Conservation (phyloP, 2,329 filamentous ascomycete species). For the Ophiocordyceps camponoti-leonardi region DNA sequence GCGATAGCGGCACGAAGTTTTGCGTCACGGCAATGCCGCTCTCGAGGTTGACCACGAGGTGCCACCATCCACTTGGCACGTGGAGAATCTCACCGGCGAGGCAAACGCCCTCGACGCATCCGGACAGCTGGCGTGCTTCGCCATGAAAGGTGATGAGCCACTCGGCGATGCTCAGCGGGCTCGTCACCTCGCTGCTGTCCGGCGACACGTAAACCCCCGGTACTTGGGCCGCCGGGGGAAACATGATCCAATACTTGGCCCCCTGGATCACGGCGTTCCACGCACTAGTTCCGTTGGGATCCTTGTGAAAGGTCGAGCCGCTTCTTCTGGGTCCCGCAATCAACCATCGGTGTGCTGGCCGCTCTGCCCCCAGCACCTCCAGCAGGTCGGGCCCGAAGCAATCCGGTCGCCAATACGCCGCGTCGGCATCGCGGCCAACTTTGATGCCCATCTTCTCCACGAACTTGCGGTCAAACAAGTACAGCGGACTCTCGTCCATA, state of each 20-base stretch:
- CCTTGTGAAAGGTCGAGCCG: constrained; percentile 89
- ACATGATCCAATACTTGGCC: constrained; percentile 98
- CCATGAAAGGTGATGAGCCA: constrained; percentile 84
- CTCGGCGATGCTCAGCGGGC: constrained; percentile 88
- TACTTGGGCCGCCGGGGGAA: constrained; percentile 60
- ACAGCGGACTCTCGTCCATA: constrained; percentile 74
- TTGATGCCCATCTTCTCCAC: constrained; percentile 67
- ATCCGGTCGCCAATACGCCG: constrained; percentile 59
- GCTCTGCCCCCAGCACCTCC: constrained; percentile 54
- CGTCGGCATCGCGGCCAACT: constrained; percentile 32
- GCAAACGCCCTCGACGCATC: constrained; percentile 77
- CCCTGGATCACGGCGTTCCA: constrained; percentile 91
- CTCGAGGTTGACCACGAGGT: constrained; percentile 81
- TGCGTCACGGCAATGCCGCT: constrained; percentile 79
- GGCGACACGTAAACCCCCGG: constrained; percentile 81
- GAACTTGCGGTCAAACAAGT: constrained; percentile 80
- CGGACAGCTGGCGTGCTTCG: constrained; percentile 57
- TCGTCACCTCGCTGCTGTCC: constrained; percentile 86
- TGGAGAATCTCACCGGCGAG: constrained; percentile 71
- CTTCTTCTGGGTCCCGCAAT: constrained; percentile 78
- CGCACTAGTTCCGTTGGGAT: constrained; percentile 55
- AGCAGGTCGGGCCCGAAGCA: constrained; percentile 85
- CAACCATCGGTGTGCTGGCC: constrained; percentile 82
- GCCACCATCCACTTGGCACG: constrained; percentile 93
- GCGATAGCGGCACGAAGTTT: constrained; percentile 70